These are phyloP conservation scores for Chlorella ohadii DNA, from an alignment of 139 green algal species.

Conservation along the genomic window DNA sequence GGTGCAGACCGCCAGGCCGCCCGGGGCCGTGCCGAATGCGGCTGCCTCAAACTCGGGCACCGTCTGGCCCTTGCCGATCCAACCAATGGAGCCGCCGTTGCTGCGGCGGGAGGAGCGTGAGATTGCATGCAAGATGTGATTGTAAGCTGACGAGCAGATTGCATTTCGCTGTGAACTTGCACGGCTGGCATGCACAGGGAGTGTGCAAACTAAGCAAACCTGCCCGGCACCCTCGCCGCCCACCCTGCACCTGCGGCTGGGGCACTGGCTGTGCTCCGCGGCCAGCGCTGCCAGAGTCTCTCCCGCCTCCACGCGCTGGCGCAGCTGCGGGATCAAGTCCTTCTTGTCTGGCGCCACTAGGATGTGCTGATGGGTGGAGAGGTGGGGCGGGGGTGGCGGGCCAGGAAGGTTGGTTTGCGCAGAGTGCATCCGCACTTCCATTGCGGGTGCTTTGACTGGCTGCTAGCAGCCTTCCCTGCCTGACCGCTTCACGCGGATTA, in stretches of 20 bases:
- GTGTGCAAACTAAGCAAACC: too few relatives aligned
- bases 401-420: background rate
- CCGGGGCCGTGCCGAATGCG: background rate
- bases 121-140: background rate
- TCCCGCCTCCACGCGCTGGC: background rate
- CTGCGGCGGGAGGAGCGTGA: background rate
- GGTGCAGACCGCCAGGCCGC: background rate
- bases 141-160: background rate
- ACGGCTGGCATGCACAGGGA: too few relatives aligned
- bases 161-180: background rate
- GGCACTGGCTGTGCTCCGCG: conserved; percentile 25
- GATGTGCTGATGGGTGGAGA: background rate
- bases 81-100: conserved; percentile 39
- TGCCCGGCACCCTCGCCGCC: too few relatives aligned
- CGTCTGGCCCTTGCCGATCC: conserved; percentile 26
- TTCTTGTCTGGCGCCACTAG: background rate
- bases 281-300: conserved; percentile 16
- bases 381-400: background rate
- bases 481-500: background rate
- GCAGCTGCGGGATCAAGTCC: background rate
- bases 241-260: background rate
- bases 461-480: too few relatives aligned
- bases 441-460: too few relatives aligned
- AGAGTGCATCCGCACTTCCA: too few relatives aligned
- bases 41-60: conserved; percentile 43